Conservation (phyloP, 495 filamentous ascomycete species). For the Neurospora sp. region DNA sequence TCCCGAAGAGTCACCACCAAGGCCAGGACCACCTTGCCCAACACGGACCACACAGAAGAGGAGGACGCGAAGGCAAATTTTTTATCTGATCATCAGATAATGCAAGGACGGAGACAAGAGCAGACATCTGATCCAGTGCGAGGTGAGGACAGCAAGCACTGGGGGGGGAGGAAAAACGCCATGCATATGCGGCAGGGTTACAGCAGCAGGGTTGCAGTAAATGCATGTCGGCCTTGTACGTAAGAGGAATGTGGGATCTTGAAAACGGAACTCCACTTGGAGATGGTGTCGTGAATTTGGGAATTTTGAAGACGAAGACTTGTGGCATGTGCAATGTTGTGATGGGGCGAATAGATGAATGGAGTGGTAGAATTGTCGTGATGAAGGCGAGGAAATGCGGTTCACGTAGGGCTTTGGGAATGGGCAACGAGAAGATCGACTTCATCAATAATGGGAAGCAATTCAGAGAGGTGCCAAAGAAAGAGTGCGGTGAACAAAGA, state of each 20-base stretch:
- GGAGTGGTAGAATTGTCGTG: too few species aligned
- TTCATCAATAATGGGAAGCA: background rate
- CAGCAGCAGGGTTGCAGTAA: background rate
- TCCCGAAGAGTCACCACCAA: background rate
- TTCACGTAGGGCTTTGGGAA: too few species aligned
- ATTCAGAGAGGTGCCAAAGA: background rate
- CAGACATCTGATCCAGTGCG: background rate
- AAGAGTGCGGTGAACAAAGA: background rate
- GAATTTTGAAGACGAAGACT: background rate
- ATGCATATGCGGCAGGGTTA: background rate
- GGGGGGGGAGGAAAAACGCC: background rate
- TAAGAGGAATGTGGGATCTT: background rate
- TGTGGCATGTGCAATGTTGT: background rate
- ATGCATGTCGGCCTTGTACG: background rate
- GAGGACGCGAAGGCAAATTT: background rate
- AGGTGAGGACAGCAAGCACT: background rate
- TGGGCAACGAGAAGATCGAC: background rate
- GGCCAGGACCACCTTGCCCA: background rate
- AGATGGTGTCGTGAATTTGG: background rate
- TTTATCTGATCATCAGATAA: slow-evolving; percentile 21
- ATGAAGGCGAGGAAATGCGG: too few species aligned
- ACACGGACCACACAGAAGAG: background rate
- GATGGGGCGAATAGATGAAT: background rate
- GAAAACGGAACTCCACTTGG: background rate
- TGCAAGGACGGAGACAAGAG: background rate